Conservation (phyloP, 2,329 filamentous ascomycete genomes). For the Diaporthe australafricana region DNA sequence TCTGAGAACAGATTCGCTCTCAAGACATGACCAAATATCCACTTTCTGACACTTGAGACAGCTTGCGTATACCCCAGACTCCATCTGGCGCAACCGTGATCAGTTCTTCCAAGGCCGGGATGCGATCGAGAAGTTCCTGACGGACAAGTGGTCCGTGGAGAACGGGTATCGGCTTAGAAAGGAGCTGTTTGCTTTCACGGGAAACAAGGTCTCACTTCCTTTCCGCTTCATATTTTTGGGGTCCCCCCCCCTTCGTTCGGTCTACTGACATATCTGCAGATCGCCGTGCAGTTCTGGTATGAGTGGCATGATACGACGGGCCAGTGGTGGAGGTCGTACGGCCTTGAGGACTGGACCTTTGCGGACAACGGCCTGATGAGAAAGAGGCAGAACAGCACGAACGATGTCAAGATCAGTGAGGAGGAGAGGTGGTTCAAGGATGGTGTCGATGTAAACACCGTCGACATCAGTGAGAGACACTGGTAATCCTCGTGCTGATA, state of each 20-base stretch:
- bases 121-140: constrained; percentile 75
- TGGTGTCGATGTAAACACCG: constrained; percentile 75
- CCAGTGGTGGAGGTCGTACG: constrained; percentile 90
- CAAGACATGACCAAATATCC: background rate
- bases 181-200: constrained; percentile 82
- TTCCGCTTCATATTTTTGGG: too few species aligned
- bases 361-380: constrained; percentile 76
- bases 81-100: constrained; percentile 84
- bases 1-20: background rate
- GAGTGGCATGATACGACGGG: constrained; percentile 78
- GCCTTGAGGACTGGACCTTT: constrained; percentile 85
- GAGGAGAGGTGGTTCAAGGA: constrained; percentile 77
- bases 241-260: background rate
- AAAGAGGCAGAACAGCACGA: constrained; percentile 82
- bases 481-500: constrained; percentile 60
- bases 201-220: constrained; percentile 66
- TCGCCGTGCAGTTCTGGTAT: constrained; percentile 93
- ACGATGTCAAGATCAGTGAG: constrained; percentile 73
- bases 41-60: background rate
- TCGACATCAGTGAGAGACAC: constrained; percentile 75
- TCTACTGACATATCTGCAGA: constrained; percentile 52
- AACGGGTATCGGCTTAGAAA: constrained; percentile 80
- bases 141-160: constrained; percentile 80
- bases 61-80: constrained; percentile 78
- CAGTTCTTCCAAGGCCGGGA: constrained; percentile 76